These are phyloP conservation scores for Calonectria pteridis DNA, from an alignment of 2,329 filamentous ascomycete species.

Conservation along the genomic window DNA sequence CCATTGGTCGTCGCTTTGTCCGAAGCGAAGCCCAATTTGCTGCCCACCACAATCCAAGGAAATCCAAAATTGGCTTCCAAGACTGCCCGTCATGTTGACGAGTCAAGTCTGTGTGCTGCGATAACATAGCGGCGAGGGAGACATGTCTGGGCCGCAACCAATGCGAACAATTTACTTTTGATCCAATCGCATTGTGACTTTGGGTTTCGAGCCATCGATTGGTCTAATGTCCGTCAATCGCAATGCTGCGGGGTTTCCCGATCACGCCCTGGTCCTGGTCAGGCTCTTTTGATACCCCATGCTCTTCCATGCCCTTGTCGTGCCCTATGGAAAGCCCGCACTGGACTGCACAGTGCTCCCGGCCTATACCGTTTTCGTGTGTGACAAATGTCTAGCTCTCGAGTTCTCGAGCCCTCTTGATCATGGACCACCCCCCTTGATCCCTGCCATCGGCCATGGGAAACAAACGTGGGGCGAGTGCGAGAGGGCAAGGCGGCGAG, in stretches of 20 bases:
- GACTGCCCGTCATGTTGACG: neutral
- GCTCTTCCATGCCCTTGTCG: conserved; percentile 23
- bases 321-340: conserved; percentile 20
- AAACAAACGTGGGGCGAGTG: conserved; percentile 36
- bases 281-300: conserved; percentile 25
- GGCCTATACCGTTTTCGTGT: conserved; percentile 23
- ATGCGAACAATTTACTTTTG: conserved; percentile 39
- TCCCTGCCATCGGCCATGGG: conserved; percentile 30
- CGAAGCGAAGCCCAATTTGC: neutral
- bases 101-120: conserved; percentile 16
- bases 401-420: conserved; percentile 8
- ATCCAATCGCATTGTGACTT: conserved; percentile 43
- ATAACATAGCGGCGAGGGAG: conserved; percentile 20
- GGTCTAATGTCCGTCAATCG: conserved; percentile 46
- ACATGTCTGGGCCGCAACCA: conserved; percentile 8
- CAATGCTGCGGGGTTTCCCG: conserved; percentile 42
- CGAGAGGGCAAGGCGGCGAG: conserved; percentile 10
- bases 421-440: conserved; percentile 17
- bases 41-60: neutral
- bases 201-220: conserved; percentile 39
- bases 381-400: conserved; percentile 29
- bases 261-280: conserved; percentile 29
- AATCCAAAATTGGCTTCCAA: conserved; percentile 10
- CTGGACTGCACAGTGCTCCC: conserved; percentile 17
- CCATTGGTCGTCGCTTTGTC: neutral